Evolutionary conservation across 352 stramenopile genomes (phyloP).

Genomic region (Saprolegnia diclina): DNA sequence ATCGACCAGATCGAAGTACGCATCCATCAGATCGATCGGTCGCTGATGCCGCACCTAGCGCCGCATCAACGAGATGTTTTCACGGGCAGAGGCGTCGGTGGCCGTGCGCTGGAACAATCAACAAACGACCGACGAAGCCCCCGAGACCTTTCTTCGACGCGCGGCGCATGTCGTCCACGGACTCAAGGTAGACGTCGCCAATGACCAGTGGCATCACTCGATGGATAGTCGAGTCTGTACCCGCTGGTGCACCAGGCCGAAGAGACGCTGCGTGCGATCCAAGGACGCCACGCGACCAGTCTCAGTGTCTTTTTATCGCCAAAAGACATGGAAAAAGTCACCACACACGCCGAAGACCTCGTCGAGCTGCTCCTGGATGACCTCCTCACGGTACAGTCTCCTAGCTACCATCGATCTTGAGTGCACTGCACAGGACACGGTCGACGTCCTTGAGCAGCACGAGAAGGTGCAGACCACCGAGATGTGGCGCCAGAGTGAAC

Average conservation of each 20-base stretch:
- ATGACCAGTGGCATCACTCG: background rate
- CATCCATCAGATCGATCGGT: background rate
- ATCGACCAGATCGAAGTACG: constrained; percentile 22
- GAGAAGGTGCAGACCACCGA: background rate
- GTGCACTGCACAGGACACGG: background rate
- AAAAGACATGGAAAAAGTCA: background rate
- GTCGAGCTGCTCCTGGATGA: constrained; percentile 21
- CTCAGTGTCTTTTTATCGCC: constrained; percentile 17
- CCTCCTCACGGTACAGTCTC: constrained; percentile 1
- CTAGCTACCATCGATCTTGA: background rate
- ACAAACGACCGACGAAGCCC: background rate
- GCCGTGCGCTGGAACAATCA: constrained; percentile 15
- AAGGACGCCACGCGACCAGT: background rate
- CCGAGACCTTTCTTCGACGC: background rate
- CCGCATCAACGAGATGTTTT: constrained; percentile 23
- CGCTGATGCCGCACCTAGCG: background rate
- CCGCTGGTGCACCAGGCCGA: constrained; percentile 21
- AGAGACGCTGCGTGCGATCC: constrained; percentile 15
- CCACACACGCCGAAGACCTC: constrained; percentile 4
- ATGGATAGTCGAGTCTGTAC: constrained; percentile 16
- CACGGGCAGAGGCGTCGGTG: constrained; percentile 5
- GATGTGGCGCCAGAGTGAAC: background rate
- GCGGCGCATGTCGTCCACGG: constrained; percentile 18
- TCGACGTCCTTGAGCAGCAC: background rate
- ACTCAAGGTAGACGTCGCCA: constrained; percentile 6